These are phyloP conservation scores for Microbotryum saponariae DNA, from an alignment of 1,284 basidiomycete species.

Conservation along the genomic window DNA sequence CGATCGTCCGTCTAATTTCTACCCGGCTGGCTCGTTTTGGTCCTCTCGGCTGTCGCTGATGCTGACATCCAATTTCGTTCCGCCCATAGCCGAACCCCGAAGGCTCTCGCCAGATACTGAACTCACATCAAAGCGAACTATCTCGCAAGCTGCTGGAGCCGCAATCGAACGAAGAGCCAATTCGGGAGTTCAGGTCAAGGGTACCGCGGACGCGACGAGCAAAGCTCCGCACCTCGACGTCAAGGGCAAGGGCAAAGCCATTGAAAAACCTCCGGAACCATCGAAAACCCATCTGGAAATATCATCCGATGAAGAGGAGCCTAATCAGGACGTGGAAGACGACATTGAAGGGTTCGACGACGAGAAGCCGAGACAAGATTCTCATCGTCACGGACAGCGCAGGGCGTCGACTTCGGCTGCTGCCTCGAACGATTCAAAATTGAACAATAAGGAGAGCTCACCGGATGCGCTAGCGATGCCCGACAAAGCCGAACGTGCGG, in stretches of 20 bases:
- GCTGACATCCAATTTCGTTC: too few species aligned
- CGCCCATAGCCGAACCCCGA: too few species aligned
- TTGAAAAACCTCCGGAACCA: not conserved
- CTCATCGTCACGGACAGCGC: not conserved
- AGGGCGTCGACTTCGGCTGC: not conserved
- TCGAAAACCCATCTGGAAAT: not conserved
- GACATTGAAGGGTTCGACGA: conserved; percentile 5
- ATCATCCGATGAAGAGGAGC: not conserved
- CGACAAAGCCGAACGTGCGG: not conserved
- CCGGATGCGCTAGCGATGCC: not conserved
- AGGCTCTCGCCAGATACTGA: too few species aligned
- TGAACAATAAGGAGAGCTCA: not conserved
- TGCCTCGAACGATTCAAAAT: not conserved
- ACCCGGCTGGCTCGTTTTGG: too few species aligned
- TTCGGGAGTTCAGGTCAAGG: too few species aligned
- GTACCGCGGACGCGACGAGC: too few species aligned
- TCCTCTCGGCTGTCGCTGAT: too few species aligned
- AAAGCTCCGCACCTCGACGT: too few species aligned
- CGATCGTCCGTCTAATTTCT: too few species aligned
- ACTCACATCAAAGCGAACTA: too few species aligned
- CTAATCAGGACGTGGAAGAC: not conserved
- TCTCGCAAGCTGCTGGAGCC: too few species aligned
- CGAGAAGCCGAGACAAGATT: not conserved
- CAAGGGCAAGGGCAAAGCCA: conserved; percentile 1
- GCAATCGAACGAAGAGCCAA: too few species aligned